Conservation (phyloP, 2,329 filamentous ascomycete genomes). For the Byssoonygena ceratinophila region DNA sequence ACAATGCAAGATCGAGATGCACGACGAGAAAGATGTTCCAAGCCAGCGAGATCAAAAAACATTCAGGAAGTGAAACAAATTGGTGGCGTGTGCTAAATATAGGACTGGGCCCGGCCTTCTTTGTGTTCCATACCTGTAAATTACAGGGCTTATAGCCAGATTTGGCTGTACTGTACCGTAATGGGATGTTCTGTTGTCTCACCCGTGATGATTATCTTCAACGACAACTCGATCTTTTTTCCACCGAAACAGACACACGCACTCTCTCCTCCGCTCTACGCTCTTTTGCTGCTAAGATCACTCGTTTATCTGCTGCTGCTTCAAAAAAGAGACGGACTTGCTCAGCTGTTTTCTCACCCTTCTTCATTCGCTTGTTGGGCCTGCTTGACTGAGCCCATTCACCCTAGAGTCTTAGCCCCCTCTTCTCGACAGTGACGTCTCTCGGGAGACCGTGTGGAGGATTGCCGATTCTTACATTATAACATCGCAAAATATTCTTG, state of each 20-base stretch:
- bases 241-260: neutral
- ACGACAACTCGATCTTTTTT: conserved; percentile 2
- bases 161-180: conserved; percentile 5
- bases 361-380: neutral
- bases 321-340: neutral
- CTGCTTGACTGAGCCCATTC: neutral
- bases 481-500: no score
- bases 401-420: neutral
- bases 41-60: no score
- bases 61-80: neutral
- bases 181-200: conserved; percentile 6
- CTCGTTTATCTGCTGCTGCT: conserved; percentile 1
- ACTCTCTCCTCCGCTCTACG: neutral
- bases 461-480: neutral
- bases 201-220: conserved; percentile 5
- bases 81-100: neutral
- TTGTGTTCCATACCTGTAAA: neutral
- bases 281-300: conserved; percentile 1
- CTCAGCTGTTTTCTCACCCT: neutral
- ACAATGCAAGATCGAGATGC: no score
- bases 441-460: neutral
- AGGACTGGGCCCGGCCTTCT: neutral
- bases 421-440: neutral
- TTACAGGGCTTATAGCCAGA: neutral
- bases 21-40: no score